Evolutionary conservation across 1,284 basidiomycete species (phyloP).

Genomic region (Ceratobasidium sp.): DNA sequence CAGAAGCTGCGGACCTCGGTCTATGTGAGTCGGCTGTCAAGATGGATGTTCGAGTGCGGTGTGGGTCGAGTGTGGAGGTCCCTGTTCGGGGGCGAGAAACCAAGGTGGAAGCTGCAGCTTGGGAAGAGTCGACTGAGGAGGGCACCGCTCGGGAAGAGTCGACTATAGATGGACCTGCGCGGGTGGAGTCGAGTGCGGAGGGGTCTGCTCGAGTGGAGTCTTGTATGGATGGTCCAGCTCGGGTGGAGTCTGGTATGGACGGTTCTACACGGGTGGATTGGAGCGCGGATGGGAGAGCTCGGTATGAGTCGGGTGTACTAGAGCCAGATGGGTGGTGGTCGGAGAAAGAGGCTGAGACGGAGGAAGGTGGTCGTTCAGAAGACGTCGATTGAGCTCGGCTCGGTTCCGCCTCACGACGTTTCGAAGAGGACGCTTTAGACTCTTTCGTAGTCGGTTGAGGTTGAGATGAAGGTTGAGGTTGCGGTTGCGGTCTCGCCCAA

Average conservation of each 20-base stretch:
- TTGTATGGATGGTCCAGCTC: too few relatives aligned
- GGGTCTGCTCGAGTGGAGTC: neutral
- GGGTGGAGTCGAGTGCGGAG: neutral
- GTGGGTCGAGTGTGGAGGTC: conserved; percentile 3
- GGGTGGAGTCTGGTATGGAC: too few relatives aligned
- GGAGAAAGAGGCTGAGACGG: too few relatives aligned
- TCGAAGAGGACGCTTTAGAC: too few relatives aligned
- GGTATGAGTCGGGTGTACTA: neutral
- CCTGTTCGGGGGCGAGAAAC: neutral
- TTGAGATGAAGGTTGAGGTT: conserved; percentile 10
- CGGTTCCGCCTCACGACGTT: too few relatives aligned
- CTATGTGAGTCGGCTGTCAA: too few relatives aligned
- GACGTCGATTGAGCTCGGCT: conserved; percentile 10
- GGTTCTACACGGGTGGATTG: too few relatives aligned
- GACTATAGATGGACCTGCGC: neutral
- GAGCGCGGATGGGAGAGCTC: neutral
- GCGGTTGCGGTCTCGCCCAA: conserved; percentile 30
- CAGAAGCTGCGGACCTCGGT: neutral
- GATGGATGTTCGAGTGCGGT: conserved; percentile 5
- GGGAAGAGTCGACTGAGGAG: too few relatives aligned
- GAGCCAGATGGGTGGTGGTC: neutral
- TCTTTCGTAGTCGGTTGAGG: neutral
- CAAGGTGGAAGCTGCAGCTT: conserved; percentile 7
- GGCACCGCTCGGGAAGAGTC: too few relatives aligned
- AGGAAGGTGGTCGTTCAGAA: conserved; percentile 25